Evolutionary conservation across 2,329 filamentous ascomycete species (phyloP).

Genomic region (Colletotrichum cereale): DNA sequence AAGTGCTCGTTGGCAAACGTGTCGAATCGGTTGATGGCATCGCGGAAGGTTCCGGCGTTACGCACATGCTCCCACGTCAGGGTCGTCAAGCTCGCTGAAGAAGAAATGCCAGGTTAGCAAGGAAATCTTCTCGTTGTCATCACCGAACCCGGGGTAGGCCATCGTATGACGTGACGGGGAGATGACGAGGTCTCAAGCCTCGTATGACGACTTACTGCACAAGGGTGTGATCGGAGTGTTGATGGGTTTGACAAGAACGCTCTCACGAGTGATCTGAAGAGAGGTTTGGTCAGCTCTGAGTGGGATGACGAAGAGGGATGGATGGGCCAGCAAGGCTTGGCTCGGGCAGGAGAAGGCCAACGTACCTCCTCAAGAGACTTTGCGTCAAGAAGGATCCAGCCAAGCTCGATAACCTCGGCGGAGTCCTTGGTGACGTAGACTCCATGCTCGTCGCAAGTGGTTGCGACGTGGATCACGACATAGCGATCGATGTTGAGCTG

Average conservation of each 20-base stretch:
- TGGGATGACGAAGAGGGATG: constrained; percentile 32
- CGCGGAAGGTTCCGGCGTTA: constrained; percentile 95
- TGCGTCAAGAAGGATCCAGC: constrained; percentile 95
- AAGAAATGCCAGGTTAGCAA: constrained; percentile 43
- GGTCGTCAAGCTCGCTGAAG: constrained; percentile 93
- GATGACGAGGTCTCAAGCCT: constrained; percentile 32
- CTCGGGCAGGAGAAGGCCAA: constrained; percentile 30
- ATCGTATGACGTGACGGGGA: constrained; percentile 34
- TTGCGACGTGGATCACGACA: constrained; percentile 97
- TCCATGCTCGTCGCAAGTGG: constrained; percentile 98
- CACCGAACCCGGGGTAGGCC: constrained; percentile 29
- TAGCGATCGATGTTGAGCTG: constrained; percentile 91
- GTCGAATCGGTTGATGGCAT: constrained; percentile 96
- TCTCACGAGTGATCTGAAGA: constrained; percentile 88
- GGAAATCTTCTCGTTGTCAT: constrained; percentile 45
- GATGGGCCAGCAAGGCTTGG: background rate
- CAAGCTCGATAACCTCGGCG: constrained; percentile 98
- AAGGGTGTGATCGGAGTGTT: constrained; percentile 99
- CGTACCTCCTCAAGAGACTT: constrained; percentile 93
- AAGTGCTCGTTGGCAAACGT: constrained; percentile 93
- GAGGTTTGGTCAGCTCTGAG: constrained; percentile 39
- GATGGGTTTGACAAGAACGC: constrained; percentile 96
- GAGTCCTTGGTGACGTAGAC: constrained; percentile 99
- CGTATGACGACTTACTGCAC: constrained; percentile 82
- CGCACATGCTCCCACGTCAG: constrained; percentile 99